A percentile compares a stretch with the other conserved stretches of the same genome.
phyloP scores from a whole-genome alignment of 768 basidiomycete species.

The Leccinellum rugosiceps region DNA sequence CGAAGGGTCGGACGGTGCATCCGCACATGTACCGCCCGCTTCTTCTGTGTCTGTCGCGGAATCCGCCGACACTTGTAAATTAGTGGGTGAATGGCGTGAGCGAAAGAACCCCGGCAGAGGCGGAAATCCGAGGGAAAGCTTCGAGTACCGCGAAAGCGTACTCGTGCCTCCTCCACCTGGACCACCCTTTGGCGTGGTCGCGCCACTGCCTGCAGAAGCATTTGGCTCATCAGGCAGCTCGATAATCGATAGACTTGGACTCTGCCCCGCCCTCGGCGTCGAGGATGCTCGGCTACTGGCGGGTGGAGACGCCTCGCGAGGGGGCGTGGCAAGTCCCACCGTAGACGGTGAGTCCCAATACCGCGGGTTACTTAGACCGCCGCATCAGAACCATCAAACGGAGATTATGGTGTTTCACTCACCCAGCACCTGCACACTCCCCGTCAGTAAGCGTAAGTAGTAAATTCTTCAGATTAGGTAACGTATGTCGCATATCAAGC shows the following conservation, averaged over 20 bases:
- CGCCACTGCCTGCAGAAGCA: slow-evolving; percentile 52
- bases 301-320: slow-evolving; percentile 16
- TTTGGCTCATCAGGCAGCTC: slow-evolving; percentile 32
- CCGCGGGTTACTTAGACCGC: slow-evolving; percentile 15
- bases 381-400: slow-evolving; percentile 8
- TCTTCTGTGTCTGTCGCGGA: slow-evolving; percentile 16
- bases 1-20: slow-evolving; percentile 4
- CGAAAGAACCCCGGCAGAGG: slow-evolving; percentile 65
- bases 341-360: slow-evolving; percentile 20
- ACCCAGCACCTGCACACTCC: slow-evolving; percentile 49
- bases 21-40: slow-evolving; percentile 10
- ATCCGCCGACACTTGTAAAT: slow-evolving; percentile 25
- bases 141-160: slow-evolving; percentile 38
- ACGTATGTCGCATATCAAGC: slow-evolving; percentile 90
- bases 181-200: slow-evolving; percentile 52
- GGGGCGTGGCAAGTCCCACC: slow-evolving; percentile 25
- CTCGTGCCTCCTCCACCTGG: slow-evolving; percentile 31
- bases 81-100: slow-evolving; percentile 52
- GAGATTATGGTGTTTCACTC: slow-evolving; percentile 23
- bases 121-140: slow-evolving; percentile 49
- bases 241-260: slow-evolving; percentile 4
- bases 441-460: slow-evolving; percentile 81
- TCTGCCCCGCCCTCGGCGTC: slow-evolving; percentile 27
- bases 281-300: slow-evolving; percentile 13
- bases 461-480: slow-evolving; percentile 95